A percentile compares a stretch with the other conserved stretches of the same genome.
These are phyloP conservation scores for Rhizopus stolonifer DNA, from an alignment of 371 early-diverging fungal genomes.

Conservation along the genomic window DNA sequence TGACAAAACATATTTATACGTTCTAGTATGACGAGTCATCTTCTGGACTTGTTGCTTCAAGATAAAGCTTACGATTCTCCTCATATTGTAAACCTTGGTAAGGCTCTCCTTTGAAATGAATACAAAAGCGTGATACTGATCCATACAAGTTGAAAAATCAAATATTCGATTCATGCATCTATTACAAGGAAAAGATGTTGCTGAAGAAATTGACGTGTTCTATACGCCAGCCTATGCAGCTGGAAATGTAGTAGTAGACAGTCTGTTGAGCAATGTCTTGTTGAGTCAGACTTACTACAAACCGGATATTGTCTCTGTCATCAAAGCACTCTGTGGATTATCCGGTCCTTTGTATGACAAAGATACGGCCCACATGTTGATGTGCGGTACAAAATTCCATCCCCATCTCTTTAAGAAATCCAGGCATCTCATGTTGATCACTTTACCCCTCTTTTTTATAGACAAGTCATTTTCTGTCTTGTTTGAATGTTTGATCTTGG, in stretches of 20 bases:
- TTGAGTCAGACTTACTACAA: conserved; percentile 43
- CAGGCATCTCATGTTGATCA: conserved; percentile 36
- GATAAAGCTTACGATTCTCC: conserved; percentile 24
- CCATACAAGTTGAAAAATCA: conserved; percentile 35
- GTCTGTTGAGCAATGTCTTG: conserved; percentile 37
- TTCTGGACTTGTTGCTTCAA: conserved; percentile 30
- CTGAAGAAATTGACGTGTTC: conserved; percentile 19
- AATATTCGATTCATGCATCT: conserved; percentile 43
- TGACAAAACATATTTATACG: too few species aligned
- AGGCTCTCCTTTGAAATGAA: too few species aligned
- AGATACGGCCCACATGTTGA: conserved; percentile 7
- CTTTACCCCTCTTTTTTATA: conserved; percentile 32
- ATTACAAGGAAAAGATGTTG: conserved; percentile 17
- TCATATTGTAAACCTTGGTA: conserved; percentile 32
- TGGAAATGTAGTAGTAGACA: conserved; percentile 40
- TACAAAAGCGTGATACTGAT: too few species aligned
- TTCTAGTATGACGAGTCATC: conserved; percentile 42
- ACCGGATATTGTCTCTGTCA: conserved; percentile 39
- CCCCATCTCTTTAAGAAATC: too few species aligned
- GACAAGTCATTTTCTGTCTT: conserved; percentile 33
- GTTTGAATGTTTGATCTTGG: conserved; percentile 34
- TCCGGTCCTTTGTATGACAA: conserved; percentile 13
- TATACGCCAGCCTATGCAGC: conserved; percentile 40
- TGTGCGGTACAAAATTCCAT: conserved; percentile 23
- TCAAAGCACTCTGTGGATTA: conserved; percentile 46